These are phyloP conservation scores for Coleophoma cylindrospora DNA, from an alignment of 2,329 filamentous ascomycete species.

Conservation along the genomic window DNA sequence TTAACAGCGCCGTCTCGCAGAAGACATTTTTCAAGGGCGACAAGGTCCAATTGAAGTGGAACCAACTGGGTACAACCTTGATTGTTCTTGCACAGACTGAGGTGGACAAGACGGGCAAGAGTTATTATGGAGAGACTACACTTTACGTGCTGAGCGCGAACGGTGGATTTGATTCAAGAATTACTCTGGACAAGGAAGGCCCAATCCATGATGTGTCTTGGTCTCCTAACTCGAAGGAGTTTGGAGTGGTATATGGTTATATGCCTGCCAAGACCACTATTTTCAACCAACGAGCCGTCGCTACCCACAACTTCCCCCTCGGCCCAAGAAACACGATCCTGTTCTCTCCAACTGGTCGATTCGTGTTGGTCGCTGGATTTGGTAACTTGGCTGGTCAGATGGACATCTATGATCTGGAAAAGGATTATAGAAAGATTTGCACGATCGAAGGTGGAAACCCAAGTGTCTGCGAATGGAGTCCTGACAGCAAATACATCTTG, in stretches of 20 bases:
- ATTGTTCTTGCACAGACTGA: constrained; percentile 97
- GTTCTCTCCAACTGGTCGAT: constrained; percentile 90
- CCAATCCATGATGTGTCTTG: constrained; percentile 98
- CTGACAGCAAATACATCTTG: constrained; percentile 91
- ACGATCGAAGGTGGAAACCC: constrained; percentile 95
- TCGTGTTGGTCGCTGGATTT: constrained; percentile 91
- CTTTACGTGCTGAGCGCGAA: constrained; percentile 92
- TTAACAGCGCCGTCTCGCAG: constrained; percentile 77
- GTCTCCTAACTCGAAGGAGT: constrained; percentile 97
- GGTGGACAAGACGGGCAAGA: constrained; percentile 97
- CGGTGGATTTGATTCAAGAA: constrained; percentile 86
- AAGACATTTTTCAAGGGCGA: constrained; percentile 99
- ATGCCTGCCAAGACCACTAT: constrained; percentile 99
- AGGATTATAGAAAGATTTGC: constrained; percentile 86
- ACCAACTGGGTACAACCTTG: constrained; percentile 81
- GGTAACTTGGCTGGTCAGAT: constrained; percentile 97
- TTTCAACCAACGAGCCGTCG: constrained; percentile 83
- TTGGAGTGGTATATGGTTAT: constrained; percentile 94
- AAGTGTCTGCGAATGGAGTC: constrained; percentile 95
- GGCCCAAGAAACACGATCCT: constrained; percentile 89
- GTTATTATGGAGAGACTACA: constrained; percentile 97
- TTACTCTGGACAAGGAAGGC: constrained; percentile 92
- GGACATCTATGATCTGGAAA: constrained; percentile 94
- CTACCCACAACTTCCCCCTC: constrained; percentile 80
- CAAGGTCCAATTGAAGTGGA: constrained; percentile 99